Percentiles rank a stretch among this genome's conserved stretches.
phyloP scores from a whole-genome alignment of 164 flowering plant genomes.

The Brasenia schreberi region DNA sequence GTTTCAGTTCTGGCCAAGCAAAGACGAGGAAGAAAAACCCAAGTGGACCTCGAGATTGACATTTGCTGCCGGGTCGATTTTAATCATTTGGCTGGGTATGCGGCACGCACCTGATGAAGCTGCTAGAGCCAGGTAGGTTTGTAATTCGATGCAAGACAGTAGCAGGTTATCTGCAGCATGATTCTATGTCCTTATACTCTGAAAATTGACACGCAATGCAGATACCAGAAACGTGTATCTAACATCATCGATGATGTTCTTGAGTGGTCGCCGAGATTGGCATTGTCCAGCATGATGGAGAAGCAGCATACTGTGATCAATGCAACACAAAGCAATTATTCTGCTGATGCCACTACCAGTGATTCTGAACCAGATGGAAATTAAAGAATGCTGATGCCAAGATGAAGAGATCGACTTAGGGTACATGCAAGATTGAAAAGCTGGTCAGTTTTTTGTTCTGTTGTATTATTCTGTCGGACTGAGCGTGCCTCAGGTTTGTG shows the following conservation, averaged over 20 bases:
- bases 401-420: background rate
- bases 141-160: background rate
- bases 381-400: background rate
- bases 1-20: slow-evolving; percentile 91
- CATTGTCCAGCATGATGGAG: slow-evolving; percentile 92
- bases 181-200: background rate
- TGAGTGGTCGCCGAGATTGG: slow-evolving; percentile 85
- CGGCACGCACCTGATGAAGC: slow-evolving; percentile 99
- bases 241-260: slow-evolving; percentile 96
- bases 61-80: slow-evolving; percentile 48
- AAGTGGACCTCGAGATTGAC: slow-evolving; percentile 91
- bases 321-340: slow-evolving; percentile 31
- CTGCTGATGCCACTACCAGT: slow-evolving; percentile 19
- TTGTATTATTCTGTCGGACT: no score
- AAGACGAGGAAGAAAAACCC: slow-evolving; percentile 89
- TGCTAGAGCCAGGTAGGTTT: slow-evolving; percentile 87
- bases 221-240: slow-evolving; percentile 90
- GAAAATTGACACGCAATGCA: slow-evolving; percentile 15
- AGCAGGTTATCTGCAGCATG: background rate
- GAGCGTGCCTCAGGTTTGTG: no score
- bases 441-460: no score
- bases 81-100: slow-evolving; percentile 59
- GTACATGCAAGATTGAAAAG: no score
- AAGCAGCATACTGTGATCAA: slow-evolving; percentile 41
- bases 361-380: slow-evolving; percentile 14